phyloP scores from a whole-genome alignment of 495 filamentous ascomycete species.

The Neurospora sp. region DNA sequence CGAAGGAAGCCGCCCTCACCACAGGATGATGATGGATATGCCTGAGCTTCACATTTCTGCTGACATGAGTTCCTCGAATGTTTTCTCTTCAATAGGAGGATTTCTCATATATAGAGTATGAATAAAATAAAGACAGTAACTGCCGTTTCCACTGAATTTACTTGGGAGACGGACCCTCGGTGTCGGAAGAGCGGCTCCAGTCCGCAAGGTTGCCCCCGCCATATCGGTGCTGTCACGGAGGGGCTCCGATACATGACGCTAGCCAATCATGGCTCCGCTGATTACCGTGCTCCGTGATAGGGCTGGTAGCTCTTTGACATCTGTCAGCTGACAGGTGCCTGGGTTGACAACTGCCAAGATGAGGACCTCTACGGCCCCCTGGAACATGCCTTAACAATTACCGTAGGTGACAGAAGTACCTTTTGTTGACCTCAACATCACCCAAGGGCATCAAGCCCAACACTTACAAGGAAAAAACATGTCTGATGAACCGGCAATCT shows the following conservation, averaged over 20 bases:
- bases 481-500: background rate
- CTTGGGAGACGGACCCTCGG: background rate
- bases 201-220: background rate
- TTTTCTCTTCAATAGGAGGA: background rate
- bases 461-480: background rate
- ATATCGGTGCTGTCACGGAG: background rate
- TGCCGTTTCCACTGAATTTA: background rate
- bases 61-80: background rate
- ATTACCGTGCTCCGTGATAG: constrained; percentile 9
- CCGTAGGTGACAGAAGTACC: background rate
- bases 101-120: background rate
- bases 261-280: constrained; percentile 7
- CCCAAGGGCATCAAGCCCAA: background rate
- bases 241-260: background rate
- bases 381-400: background rate
- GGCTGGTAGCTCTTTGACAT: constrained; percentile 3
- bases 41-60: background rate
- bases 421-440: background rate
- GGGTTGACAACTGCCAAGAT: background rate
- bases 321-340: background rate
- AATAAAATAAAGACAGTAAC: background rate
- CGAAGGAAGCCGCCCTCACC: constrained; percentile 4
- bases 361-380: background rate
- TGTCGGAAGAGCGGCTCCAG: background rate
- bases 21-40: background rate